phyloP scores from a whole-genome alignment of 345 rosid genomes.

The Anastatica hierochuntica region DNA sequence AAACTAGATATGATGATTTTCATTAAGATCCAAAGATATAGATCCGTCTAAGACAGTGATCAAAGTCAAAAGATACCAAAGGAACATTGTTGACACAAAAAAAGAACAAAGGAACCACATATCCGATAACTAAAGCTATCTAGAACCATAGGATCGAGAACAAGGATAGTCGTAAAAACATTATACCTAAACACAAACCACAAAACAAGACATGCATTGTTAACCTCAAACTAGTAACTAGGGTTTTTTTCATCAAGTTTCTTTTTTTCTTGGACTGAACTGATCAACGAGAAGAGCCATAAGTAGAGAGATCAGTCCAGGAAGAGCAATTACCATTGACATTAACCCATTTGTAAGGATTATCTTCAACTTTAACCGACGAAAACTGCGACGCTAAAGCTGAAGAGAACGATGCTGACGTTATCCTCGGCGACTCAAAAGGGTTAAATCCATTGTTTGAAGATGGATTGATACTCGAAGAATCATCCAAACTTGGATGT shows the following conservation, averaged over 20 bases:
- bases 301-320: slow-evolving; percentile 27
- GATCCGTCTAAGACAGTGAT: no score
- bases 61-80: not conserved
- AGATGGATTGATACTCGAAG: slow-evolving; percentile 10
- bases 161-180: not conserved
- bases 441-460: slow-evolving; percentile 23
- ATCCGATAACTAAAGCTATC: slow-evolving; percentile 1
- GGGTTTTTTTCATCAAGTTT: slow-evolving; percentile 1
- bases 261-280: not conserved
- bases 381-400: slow-evolving; percentile 25
- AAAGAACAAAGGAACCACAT: slow-evolving; percentile 16
- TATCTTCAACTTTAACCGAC: slow-evolving; percentile 30
- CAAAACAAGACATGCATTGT: slow-evolving; percentile 5
- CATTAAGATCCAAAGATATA: no score
- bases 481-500: slow-evolving; percentile 4
- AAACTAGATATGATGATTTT: no score
- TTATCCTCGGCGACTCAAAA: slow-evolving; percentile 20
- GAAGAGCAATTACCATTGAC: slow-evolving; percentile 23
- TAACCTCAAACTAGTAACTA: slow-evolving; percentile 12
- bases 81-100: not conserved
- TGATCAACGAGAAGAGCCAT: slow-evolving; percentile 26
- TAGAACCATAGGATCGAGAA: not conserved
- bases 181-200: slow-evolving; percentile 4
- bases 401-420: slow-evolving; percentile 17
- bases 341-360: slow-evolving; percentile 28